Conservation (phyloP, 1,284 basidiomycete genomes). For the Agroathelia rolfsii region DNA sequence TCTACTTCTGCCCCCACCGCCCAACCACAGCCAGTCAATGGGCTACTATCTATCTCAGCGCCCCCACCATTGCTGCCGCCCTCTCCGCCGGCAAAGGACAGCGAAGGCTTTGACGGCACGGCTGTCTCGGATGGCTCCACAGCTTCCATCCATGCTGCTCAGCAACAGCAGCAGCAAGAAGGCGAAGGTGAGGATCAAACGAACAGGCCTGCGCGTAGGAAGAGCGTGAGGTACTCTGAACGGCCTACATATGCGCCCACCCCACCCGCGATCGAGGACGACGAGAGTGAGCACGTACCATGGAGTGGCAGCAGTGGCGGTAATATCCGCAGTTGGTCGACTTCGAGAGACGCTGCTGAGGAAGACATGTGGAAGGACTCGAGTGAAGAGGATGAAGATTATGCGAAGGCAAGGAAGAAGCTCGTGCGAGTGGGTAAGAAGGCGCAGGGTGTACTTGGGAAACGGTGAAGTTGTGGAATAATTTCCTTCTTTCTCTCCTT, state of each 20-base stretch:
- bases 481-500: background rate
- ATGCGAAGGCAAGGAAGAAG: constrained; percentile 43
- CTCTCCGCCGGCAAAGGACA: constrained; percentile 15
- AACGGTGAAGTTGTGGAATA: background rate
- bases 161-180: constrained; percentile 9
- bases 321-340: constrained; percentile 17
- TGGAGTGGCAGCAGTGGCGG: constrained; percentile 6
- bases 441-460: constrained; percentile 18
- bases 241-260: constrained; percentile 63
- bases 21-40: background rate
- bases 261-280: constrained; percentile 52
- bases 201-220: constrained; percentile 35
- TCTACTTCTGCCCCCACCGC: constrained; percentile 14
- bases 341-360: constrained; percentile 13
- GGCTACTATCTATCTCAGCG: no score
- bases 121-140: constrained; percentile 13
- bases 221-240: constrained; percentile 66
- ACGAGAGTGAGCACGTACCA: constrained; percentile 21
- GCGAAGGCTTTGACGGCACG: constrained; percentile 5
- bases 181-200: no score
- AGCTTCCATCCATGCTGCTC: constrained; percentile 11
- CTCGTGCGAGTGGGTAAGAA: constrained; percentile 35
- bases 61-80: constrained; percentile 8
- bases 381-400: constrained; percentile 63
- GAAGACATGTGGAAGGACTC: constrained; percentile 59